phyloP scores from a whole-genome alignment of 768 basidiomycete species.

The Terana coerulea region DNA sequence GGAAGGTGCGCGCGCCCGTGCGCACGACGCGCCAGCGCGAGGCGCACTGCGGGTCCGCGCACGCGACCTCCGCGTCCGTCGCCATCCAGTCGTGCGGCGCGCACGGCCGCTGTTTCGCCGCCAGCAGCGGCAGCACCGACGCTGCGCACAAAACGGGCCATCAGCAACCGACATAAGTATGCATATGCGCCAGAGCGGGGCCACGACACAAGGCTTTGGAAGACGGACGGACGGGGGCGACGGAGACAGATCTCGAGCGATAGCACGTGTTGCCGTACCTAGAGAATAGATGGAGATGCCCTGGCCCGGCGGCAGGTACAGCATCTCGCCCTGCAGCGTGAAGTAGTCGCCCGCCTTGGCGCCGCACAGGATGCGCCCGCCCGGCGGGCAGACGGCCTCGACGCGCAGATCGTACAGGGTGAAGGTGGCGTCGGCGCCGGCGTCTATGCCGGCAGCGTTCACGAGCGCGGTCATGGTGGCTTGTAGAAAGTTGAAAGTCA shows the following conservation, averaged over 20 bases:
- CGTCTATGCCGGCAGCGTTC: no score
- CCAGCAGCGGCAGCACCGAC: conserved; percentile 60
- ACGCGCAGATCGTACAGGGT: conserved; percentile 62
- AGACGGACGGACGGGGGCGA: no score
- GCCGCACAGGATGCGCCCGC: conserved; percentile 56
- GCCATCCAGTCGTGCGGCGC: conserved; percentile 65
- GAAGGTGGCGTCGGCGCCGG: conserved; percentile 45
- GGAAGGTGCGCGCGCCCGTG: conserved; percentile 49
- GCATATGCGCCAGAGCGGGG: no score
- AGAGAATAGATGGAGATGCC: conserved; percentile 70
- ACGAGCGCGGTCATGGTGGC: no score
- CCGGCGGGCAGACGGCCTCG: conserved; percentile 57
- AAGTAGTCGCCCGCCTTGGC: conserved; percentile 64
- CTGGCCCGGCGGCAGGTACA: conserved; percentile 55
- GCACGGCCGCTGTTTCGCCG: conserved; percentile 59
- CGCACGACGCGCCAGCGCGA: conserved; percentile 51
- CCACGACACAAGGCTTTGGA: no score
- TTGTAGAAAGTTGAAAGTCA: no score
- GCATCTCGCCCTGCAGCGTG: conserved; percentile 59
- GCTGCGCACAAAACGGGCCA: conserved; percentile 32
- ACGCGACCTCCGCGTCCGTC: conserved; percentile 60
- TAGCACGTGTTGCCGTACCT: no score
- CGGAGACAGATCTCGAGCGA: no score
- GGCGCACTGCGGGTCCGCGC: conserved; percentile 64
- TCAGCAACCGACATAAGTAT: no score